Base-by-base conservation (phyloP, 2,329 filamentous ascomycete species). In the Claviceps humidiphila region DNA sequence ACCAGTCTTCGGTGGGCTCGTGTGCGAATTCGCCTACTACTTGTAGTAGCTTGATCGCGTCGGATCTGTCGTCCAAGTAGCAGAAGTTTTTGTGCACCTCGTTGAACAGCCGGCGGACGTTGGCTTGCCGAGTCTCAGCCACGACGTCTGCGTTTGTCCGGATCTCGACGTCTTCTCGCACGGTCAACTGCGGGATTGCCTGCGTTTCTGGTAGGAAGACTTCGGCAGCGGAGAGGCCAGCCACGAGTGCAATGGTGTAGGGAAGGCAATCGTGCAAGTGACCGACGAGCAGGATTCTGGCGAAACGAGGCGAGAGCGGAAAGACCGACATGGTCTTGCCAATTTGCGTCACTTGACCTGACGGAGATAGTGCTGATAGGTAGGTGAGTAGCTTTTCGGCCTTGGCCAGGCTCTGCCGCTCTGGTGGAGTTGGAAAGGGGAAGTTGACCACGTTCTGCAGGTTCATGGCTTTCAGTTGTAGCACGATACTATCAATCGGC, bases 391-490 rank as follows among this genome's bases (percentile, higher is more conserved):
- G 75, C 62, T 85, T 89, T 69, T 98, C 93, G 0, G 93, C 89
- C 63, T 85, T 88, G 48, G 80, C 78, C 20, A 98, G 74, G 56
- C 82, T 87, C 51, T 82, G 74, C 14, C 82, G 77, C 60, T 89
- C 84, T 1, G 93, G 93, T 0, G 89, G 83, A 14, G 91, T 97
- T 4, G 93, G 93, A 65, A 97, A 98, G 0, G 94, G 93, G 65
- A 98, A 98, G 67, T 93, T 94, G 64, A 88, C 78, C 7, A 98
- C 85, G 53, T 90, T 84, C 55, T 91, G 86, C 37, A 96, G 79
- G 51, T 89, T 87, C 87, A 98, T 95, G 49, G 85, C 82, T 72
- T 97, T 98, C 60, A 98, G 80, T 66, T 96, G 90, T 40, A 98
- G 73, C 1, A 97, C 90, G 3, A 97, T 81, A 17, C 85, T 88